A percentile compares a stretch with the other conserved stretches of the same genome.
Conservation (phyloP, 352 stramenopile species). For the Globisporangium spiculum region DNA sequence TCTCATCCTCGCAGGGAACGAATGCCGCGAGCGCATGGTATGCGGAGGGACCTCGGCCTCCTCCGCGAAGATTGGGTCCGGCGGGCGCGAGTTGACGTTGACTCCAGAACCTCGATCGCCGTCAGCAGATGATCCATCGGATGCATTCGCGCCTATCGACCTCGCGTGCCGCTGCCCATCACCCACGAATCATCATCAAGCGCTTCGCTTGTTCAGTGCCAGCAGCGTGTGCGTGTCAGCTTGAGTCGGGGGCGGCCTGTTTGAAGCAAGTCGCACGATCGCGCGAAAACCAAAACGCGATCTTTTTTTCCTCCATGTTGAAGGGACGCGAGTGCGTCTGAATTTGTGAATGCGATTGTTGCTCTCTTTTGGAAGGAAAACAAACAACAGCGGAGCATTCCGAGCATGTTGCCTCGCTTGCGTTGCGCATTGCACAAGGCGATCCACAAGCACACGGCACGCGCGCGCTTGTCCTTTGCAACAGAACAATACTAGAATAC, state of each 20-base stretch:
- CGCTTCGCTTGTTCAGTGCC: not conserved
- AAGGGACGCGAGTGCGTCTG: not conserved
- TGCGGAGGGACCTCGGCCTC: not conserved
- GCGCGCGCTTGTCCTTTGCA: not conserved
- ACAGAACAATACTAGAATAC: not conserved
- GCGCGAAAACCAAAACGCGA: constrained; percentile 1
- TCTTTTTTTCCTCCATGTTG: constrained; percentile 9
- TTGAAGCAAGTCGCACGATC: not conserved
- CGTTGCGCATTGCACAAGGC: not conserved
- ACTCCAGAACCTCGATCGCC: not conserved
- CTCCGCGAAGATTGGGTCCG: not conserved
- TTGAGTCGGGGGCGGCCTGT: not conserved
- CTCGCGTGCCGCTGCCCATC: not conserved
- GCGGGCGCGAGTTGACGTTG: not conserved
- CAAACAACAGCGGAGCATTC: not conserved
- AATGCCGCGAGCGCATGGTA: not conserved
- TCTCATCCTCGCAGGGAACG: not conserved
- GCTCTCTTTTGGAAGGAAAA: not conserved
- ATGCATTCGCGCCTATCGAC: not conserved
- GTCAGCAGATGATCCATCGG: not conserved
- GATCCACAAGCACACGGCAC: not conserved
- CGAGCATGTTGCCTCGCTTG: not conserved
- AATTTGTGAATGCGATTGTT: not conserved
- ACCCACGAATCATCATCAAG: not conserved
- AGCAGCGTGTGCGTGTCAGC: too few relatives aligned